Conservation (phyloP, 2,329 filamentous ascomycete genomes). For the Venturia nashicola region DNA sequence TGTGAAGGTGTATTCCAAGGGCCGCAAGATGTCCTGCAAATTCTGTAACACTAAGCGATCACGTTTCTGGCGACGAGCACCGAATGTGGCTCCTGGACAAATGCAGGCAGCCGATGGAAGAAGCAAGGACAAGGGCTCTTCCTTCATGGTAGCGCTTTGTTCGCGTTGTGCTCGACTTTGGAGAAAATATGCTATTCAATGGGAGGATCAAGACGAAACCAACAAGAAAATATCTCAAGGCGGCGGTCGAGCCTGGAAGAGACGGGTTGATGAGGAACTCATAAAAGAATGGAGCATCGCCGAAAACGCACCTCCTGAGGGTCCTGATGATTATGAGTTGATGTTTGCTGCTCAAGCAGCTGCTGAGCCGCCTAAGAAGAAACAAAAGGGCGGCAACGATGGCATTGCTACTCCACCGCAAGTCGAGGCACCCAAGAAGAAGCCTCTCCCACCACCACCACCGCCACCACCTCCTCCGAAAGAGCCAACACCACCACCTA, state of each 20-base stretch:
- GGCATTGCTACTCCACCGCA: conserved; percentile 36
- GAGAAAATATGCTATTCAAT: conserved; percentile 92
- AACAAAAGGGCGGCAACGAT: conserved; percentile 37
- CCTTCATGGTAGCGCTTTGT: conserved; percentile 73
- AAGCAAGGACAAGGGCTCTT: conserved; percentile 61
- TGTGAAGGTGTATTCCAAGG: conserved; percentile 67
- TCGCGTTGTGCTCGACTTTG: conserved; percentile 84
- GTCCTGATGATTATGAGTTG: background rate
- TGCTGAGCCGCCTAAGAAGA: conserved; percentile 47
- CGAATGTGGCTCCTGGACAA: conserved; percentile 59
- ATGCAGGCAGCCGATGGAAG: conserved; percentile 57
- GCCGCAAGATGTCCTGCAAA: conserved; percentile 82
- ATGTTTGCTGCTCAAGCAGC: conserved; percentile 2
- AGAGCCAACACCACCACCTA: conserved; percentile 39
- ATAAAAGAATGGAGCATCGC: conserved; percentile 58
- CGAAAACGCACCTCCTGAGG: conserved; percentile 34
- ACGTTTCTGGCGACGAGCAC: conserved; percentile 84
- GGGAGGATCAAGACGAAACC: conserved; percentile 86
- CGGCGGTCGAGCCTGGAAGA: conserved; percentile 73
- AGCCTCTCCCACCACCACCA: conserved; percentile 18
- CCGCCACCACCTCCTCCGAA: conserved; percentile 30
- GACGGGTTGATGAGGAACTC: conserved; percentile 87
- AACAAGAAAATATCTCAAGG: conserved; percentile 73
- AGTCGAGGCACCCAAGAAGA: conserved; percentile 27
- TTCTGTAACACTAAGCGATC: conserved; percentile 75